These are phyloP conservation scores for Ensete glaucum DNA, from an alignment of 176 grass and related monocot genomes.

Conservation along the genomic window DNA sequence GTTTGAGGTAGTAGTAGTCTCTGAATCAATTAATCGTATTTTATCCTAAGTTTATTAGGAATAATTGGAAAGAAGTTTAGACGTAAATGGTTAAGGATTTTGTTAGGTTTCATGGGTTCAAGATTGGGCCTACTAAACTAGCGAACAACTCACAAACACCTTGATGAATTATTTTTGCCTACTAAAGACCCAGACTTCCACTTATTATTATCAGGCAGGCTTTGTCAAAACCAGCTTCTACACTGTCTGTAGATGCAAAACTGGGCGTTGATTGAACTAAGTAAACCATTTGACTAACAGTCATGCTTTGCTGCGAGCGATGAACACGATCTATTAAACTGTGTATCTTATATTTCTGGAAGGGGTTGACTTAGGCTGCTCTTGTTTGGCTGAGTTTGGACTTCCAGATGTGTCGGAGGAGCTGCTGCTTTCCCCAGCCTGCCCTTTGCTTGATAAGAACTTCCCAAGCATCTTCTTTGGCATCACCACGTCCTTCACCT, in stretches of 20 bases:
- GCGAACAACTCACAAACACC: too few relatives aligned
- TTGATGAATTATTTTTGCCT: too few relatives aligned
- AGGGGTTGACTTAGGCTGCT: slow-evolving; percentile 41
- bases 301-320: background rate
- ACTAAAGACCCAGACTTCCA: too few relatives aligned
- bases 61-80: too few relatives aligned
- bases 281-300: background rate
- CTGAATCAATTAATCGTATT: too few relatives aligned
- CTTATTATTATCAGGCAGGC: too few relatives aligned
- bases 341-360: slow-evolving; percentile 34
- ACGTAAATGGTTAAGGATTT: too few relatives aligned
- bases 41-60: too few relatives aligned
- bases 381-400: slow-evolving; percentile 33
- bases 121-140: too few relatives aligned
- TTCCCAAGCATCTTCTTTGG: slow-evolving; percentile 59
- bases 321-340: slow-evolving; percentile 12
- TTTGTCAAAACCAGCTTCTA: too few relatives aligned
- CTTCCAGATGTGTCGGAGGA: slow-evolving; percentile 73
- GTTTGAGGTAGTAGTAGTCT: too few relatives aligned
- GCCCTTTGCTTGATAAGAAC: slow-evolving; percentile 47
- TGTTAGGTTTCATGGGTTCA: too few relatives aligned
- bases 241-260: background rate
- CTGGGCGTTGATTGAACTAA: background rate
- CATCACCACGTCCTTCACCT: slow-evolving; percentile 31
- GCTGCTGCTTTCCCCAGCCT: slow-evolving; percentile 39